phyloP scores from a whole-genome alignment of 495 filamentous ascomycete genomes.

The Geoglossum glabrum region DNA sequence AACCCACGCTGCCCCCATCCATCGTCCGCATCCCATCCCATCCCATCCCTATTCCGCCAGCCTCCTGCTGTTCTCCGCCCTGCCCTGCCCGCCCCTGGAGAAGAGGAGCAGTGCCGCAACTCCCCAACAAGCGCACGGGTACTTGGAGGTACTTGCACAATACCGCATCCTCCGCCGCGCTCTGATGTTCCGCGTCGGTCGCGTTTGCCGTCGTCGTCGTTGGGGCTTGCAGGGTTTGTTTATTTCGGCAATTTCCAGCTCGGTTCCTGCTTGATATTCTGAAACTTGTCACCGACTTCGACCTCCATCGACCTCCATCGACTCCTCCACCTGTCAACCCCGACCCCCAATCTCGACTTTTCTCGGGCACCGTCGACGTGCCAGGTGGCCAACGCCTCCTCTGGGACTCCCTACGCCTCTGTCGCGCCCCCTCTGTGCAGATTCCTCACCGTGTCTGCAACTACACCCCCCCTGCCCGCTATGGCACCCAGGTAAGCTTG shows the following conservation, averaged over 20 bases:
- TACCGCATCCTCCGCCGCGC: background rate
- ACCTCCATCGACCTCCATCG: background rate
- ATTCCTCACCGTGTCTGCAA: background rate
- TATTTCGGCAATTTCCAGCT: conserved; percentile 1
- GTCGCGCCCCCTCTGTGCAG: too few relatives aligned
- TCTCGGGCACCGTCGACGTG: background rate
- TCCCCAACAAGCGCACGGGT: too few relatives aligned
- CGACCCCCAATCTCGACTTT: background rate
- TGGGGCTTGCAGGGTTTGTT: background rate
- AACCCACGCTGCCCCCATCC: too few relatives aligned
- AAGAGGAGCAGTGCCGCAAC: too few relatives aligned
- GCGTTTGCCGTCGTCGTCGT: background rate
- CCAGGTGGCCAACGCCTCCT: background rate
- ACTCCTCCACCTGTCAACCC: background rate
- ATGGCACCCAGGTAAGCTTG: conserved; percentile 6
- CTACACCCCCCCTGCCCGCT: background rate
- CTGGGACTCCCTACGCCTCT: background rate
- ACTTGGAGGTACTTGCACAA: too few relatives aligned
- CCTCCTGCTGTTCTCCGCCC: too few relatives aligned
- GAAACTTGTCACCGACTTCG: background rate
- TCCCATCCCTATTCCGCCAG: too few relatives aligned
- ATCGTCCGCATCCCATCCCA: too few relatives aligned
- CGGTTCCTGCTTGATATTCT: background rate
- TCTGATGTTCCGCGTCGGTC: background rate
- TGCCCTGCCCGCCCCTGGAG: too few relatives aligned